Conservation (phyloP, 192 early-diverging fungal genomes). For the Linnemannia elongata region DNA sequence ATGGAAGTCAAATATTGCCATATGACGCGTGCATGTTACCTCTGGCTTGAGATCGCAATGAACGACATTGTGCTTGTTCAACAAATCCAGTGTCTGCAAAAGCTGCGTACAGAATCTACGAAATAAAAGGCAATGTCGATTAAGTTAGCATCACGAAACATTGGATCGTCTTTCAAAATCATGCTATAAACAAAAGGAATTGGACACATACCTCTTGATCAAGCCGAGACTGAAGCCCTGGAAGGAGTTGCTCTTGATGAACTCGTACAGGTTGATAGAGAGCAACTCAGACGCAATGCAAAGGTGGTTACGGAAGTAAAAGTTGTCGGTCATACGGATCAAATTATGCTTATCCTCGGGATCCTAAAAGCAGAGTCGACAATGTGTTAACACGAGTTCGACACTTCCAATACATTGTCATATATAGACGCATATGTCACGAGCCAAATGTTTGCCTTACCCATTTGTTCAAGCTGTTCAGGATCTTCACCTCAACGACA, state of each 20-base stretch:
- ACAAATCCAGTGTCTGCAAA: slow-evolving; percentile 80
- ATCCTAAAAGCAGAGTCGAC: slow-evolving; percentile 68
- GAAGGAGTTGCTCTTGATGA: slow-evolving; percentile 92
- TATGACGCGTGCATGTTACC: slow-evolving; percentile 57
- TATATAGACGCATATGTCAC: too few relatives aligned
- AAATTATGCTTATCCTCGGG: slow-evolving; percentile 82
- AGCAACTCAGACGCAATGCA: slow-evolving; percentile 96
- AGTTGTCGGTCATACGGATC: slow-evolving; percentile 90
- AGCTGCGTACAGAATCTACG: slow-evolving; percentile 83
- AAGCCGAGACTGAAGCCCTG: slow-evolving; percentile 83
- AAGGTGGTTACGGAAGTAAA: slow-evolving; percentile 94
- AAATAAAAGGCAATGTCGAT: slow-evolving; percentile 19
- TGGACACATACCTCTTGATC: slow-evolving; percentile 64
- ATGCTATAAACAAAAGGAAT: not conserved
- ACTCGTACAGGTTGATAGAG: slow-evolving; percentile 96
- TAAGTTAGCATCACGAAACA: not conserved
- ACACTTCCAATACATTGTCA: not conserved
- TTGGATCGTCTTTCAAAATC: not conserved
- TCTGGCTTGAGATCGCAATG: slow-evolving; percentile 98
- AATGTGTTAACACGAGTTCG: not conserved
- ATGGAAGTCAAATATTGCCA: not conserved
- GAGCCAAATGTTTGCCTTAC: slow-evolving; percentile 56
- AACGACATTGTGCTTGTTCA: slow-evolving; percentile 81
- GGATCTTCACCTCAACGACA: slow-evolving; percentile 93
- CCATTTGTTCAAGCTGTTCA: slow-evolving; percentile 84